Evolutionary conservation across 352 stramenopile species (phyloP).

Genomic region (Phytophthora hibernalis): DNA sequence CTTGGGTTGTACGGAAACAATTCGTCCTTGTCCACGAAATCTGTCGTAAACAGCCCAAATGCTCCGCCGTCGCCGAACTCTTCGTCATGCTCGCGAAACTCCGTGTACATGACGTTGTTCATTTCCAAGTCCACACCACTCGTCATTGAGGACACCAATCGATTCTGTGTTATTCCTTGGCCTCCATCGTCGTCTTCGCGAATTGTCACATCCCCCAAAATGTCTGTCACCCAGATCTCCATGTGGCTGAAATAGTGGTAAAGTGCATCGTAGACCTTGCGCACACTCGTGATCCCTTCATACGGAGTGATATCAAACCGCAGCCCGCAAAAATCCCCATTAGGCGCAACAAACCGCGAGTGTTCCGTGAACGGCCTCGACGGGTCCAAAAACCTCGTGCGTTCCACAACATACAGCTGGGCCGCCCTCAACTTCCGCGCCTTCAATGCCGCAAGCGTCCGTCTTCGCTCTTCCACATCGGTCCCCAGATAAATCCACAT

Average conservation of each 20-base stretch:
- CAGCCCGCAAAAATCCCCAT: constrained; percentile 53
- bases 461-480: constrained; percentile 37
- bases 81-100: constrained; percentile 34
- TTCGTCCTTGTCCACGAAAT: constrained; percentile 54
- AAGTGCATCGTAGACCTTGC: constrained; percentile 57
- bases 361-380: constrained; percentile 47
- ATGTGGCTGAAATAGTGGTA: constrained; percentile 58
- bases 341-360: constrained; percentile 48
- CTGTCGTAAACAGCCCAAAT: constrained; percentile 32
- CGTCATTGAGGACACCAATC: constrained; percentile 46
- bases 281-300: constrained; percentile 36
- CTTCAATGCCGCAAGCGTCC: constrained; percentile 44
- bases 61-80: constrained; percentile 16
- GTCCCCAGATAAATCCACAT: constrained; percentile 54
- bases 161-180: constrained; percentile 51
- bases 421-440: constrained; percentile 30
- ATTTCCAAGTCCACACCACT: constrained; percentile 46
- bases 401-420: constrained; percentile 47
- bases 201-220: constrained; percentile 59
- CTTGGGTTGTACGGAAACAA: constrained; percentile 41
- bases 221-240: constrained; percentile 67
- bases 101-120: constrained; percentile 48
- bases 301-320: constrained; percentile 62
- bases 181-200: constrained; percentile 62
- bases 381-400: constrained; percentile 46